Evolutionary conservation across 768 basidiomycete species (phyloP).

Genomic region (Leucocoprinus leucothites): DNA sequence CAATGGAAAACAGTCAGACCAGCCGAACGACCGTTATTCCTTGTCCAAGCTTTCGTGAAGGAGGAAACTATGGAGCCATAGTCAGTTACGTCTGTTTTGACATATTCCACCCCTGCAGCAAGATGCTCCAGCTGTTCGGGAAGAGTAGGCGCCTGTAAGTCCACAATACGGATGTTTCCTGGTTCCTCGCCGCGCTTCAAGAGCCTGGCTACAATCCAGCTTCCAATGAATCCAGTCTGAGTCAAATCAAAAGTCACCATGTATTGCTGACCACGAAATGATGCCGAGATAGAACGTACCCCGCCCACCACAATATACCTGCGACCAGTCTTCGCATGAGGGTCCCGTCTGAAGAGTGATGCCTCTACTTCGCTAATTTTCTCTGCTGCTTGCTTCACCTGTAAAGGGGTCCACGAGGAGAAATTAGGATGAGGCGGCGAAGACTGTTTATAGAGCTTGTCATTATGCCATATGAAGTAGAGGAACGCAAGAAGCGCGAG

Average conservation of each 20-base stretch:
- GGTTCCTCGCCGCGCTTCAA: conserved; percentile 1
- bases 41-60: background rate
- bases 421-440: too few relatives aligned
- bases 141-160: background rate
- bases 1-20: conserved; percentile 3
- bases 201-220: background rate
- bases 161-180: background rate
- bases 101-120: background rate
- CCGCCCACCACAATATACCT: background rate
- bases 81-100: background rate
- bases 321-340: background rate
- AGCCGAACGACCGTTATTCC: too few relatives aligned
- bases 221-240: conserved; percentile 1
- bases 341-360: background rate
- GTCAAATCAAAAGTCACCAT: too few relatives aligned
- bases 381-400: background rate
- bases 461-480: conserved; percentile 3
- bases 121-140: background rate
- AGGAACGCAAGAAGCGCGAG: background rate
- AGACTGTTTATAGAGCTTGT: background rate
- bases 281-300: background rate
- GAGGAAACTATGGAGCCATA: background rate
- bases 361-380: background rate
- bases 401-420: background rate
- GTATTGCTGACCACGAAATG: background rate